Percentiles rank a stretch among this genome's conserved stretches.
These are phyloP conservation scores for Mortierella sp. DNA, from an alignment of 371 early-diverging fungal species.

Conservation along the genomic window DNA sequence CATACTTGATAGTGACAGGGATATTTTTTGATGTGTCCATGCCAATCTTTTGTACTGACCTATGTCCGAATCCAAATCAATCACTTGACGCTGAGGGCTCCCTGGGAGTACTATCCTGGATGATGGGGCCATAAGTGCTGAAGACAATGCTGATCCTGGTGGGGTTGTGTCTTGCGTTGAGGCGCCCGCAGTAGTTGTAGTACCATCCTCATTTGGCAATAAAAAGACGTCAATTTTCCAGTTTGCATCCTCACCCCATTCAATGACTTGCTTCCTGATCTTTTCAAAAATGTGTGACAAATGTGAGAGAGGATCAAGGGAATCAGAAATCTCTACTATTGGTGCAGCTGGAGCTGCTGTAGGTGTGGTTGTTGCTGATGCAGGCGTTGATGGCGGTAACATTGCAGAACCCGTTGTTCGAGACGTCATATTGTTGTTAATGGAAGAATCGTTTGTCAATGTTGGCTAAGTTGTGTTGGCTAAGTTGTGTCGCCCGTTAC, in stretches of 20 bases:
- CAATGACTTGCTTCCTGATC: constrained; percentile 51
- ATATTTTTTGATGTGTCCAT: neutral
- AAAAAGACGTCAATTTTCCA: constrained; percentile 56
- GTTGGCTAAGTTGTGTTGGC: too few relatives aligned
- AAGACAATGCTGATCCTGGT: neutral
- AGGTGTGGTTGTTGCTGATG: neutral
- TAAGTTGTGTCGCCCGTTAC: too few relatives aligned
- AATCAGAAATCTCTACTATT: constrained; percentile 22
- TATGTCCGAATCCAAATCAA: constrained; percentile 9
- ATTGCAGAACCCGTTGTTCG: too few relatives aligned
- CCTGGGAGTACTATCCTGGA: constrained; percentile 10
- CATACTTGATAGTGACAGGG: neutral
- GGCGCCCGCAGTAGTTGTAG: constrained; percentile 1
- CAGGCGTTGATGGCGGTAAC: neutral
- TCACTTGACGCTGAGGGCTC: constrained; percentile 8
- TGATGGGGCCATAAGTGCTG: neutral
- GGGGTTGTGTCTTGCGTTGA: neutral
- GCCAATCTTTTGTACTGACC: constrained; percentile 11
- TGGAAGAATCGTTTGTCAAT: too few relatives aligned
- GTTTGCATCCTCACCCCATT: constrained; percentile 57
- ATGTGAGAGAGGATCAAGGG: constrained; percentile 46
- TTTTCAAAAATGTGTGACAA: constrained; percentile 48
- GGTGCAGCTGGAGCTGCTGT: neutral
- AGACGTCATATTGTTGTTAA: too few relatives aligned
- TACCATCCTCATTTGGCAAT: constrained; percentile 41